Evolutionary conservation across 495 filamentous ascomycete genomes (phyloP).

Genomic region (Xylaria castorea): DNA sequence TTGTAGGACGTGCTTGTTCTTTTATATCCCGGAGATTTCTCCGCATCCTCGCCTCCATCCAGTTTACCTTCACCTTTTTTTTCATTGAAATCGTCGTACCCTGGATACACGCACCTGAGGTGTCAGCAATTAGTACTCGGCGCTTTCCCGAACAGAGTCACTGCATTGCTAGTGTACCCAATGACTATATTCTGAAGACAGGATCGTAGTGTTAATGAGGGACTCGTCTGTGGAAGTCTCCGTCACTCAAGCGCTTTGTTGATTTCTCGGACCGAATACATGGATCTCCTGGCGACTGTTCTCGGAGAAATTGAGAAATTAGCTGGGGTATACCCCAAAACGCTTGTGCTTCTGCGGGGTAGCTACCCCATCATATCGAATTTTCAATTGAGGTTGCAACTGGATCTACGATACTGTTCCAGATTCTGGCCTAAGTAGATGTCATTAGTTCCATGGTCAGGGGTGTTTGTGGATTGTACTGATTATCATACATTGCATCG

Average conservation of each 20-base stretch:
- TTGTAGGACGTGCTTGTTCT: neutral
- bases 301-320: neutral
- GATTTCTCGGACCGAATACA: constrained; percentile 28
- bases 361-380: constrained; percentile 16
- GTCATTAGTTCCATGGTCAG: neutral
- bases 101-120: neutral
- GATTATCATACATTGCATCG: neutral
- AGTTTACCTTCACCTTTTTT: neutral
- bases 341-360: constrained; percentile 24
- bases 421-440: neutral
- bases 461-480: neutral
- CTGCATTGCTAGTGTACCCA: constrained; percentile 10
- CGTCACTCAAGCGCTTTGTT: neutral
- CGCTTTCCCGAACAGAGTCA: constrained; percentile 1
- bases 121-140: constrained; percentile 1
- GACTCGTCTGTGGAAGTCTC: neutral
- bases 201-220: neutral
- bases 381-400: neutral
- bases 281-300: constrained; percentile 6
- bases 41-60: neutral
- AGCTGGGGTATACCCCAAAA: constrained; percentile 1
- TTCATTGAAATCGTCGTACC: too few relatives aligned
- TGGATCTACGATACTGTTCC: neutral
- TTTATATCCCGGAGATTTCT: constrained; percentile 14
- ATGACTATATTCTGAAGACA: neutral